phyloP scores from a whole-genome alignment of 1,284 basidiomycete genomes.

The Puccinia hordei region DNA sequence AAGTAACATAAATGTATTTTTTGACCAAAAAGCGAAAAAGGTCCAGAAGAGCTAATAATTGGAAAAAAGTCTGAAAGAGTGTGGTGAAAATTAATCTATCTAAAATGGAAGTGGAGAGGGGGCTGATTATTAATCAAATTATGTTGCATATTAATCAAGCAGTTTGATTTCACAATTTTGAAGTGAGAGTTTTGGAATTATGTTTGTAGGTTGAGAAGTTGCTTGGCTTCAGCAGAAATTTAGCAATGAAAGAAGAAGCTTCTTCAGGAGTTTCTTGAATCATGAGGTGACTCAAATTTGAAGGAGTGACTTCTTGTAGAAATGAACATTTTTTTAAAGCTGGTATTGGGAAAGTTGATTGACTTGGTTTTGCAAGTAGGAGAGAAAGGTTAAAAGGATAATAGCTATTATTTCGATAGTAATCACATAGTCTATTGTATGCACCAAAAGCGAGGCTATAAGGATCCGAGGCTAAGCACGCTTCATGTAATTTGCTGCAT shows the following conservation, averaged over 20 bases:
- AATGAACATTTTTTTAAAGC: neutral
- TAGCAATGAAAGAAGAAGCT: slow-evolving; percentile 24
- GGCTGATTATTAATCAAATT: too few species aligned
- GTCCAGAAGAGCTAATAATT: too few species aligned
- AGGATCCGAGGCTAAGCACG: slow-evolving; percentile 53
- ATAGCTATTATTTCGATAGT: neutral
- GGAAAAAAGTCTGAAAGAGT: too few species aligned
- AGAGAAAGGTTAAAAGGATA: slow-evolving; percentile 1
- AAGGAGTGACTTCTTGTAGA: neutral
- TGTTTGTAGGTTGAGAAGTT: neutral
- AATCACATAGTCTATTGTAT: neutral
- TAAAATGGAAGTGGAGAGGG: too few species aligned
- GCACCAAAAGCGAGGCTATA: slow-evolving; percentile 49
- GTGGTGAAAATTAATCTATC: too few species aligned
- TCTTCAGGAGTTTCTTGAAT: slow-evolving; percentile 55
- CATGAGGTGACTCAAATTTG: slow-evolving; percentile 53
- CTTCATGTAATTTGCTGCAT: slow-evolving; percentile 57
- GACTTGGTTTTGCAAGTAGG: neutral
- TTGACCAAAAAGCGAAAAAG: too few species aligned
- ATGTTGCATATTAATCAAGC: too few species aligned
- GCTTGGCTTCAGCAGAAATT: neutral
- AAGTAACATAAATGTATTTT: too few species aligned
- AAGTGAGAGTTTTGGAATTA: neutral
- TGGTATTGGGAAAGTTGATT: slow-evolving; percentile 3
- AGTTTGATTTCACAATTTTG: neutral